A percentile compares a stretch with the other conserved stretches of the same genome.
These are phyloP conservation scores for Euryodendron excelsum DNA, from an alignment of 148 eudicot genomes.

Conservation along the genomic window DNA sequence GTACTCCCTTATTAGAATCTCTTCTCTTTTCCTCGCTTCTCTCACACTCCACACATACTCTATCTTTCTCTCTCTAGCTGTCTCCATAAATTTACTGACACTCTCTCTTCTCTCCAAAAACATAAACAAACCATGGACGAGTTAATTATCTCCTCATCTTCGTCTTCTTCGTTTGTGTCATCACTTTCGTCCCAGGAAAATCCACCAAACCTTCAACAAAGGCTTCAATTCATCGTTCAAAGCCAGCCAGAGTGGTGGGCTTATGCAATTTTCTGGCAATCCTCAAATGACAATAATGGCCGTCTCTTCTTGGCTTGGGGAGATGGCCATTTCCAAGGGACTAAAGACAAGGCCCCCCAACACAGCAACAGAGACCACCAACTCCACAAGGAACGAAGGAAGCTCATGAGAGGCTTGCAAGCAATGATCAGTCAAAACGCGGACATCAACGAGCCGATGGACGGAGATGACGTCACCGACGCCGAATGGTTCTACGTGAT, in stretches of 20 bases:
- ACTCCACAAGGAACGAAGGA: slow-evolving; percentile 13
- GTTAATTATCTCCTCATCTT: slow-evolving; percentile 15
- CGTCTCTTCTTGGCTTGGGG: slow-evolving; percentile 48
- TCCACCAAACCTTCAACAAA: slow-evolving; percentile 23
- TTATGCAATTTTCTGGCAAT: slow-evolving; percentile 81
- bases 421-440: slow-evolving; percentile 12
- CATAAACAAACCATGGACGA: slow-evolving; percentile 19
- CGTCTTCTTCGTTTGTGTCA: slow-evolving; percentile 24
- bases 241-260: slow-evolving; percentile 57
- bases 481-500: slow-evolving; percentile 75
- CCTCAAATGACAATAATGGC: slow-evolving; percentile 21
- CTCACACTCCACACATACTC: background rate
- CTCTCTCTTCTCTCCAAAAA: background rate
- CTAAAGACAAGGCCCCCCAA: background rate
- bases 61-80: background rate
- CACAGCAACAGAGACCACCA: background rate
- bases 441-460: background rate
- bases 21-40: background rate
- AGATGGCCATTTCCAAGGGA: slow-evolving; percentile 71
- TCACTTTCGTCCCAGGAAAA: slow-evolving; percentile 12
- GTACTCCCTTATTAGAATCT: background rate
- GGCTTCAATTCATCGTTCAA: slow-evolving; percentile 47
- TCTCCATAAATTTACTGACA: too few species aligned
- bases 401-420: slow-evolving; percentile 22
- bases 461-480: slow-evolving; percentile 36